These are phyloP conservation scores for Eucalyptus coolabah DNA, from an alignment of 345 rosid genomes.

Conservation along the genomic window DNA sequence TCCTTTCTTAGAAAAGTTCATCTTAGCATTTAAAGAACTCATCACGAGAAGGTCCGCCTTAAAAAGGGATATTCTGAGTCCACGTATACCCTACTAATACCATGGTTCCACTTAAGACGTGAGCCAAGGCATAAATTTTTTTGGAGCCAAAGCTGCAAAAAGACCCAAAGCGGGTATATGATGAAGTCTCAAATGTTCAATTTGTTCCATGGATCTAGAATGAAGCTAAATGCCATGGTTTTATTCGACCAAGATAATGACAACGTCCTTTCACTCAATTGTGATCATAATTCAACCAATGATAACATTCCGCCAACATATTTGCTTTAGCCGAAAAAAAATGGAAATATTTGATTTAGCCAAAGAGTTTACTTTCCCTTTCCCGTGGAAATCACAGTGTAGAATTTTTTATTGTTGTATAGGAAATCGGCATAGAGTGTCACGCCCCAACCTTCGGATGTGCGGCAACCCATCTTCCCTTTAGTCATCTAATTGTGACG, in stretches of 20 bases:
- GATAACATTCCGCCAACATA: fast-evolving
- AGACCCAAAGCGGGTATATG: no score
- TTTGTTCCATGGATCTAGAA: not conserved
- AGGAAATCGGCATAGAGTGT: no score
- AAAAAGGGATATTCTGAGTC: not conserved
- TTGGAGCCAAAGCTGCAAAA: not conserved
- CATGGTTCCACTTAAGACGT: not conserved
- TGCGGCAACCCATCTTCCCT: no score
- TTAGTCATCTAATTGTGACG: fast-evolving
- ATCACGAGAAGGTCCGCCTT: not conserved
- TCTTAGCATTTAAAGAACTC: not conserved
- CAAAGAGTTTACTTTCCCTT: no score
- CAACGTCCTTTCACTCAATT: no score
- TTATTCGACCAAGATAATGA: no score
- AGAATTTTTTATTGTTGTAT: no score
- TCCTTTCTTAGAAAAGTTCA: not conserved
- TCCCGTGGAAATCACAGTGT: no score
- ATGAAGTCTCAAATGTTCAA: not conserved
- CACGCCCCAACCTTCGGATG: fast-evolving
- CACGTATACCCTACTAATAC: not conserved
- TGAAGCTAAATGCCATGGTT: not conserved
- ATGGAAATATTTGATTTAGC: no score
- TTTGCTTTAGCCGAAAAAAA: no score
- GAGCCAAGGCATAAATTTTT: not conserved
- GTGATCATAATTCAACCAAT: no score